Evolutionary conservation across 768 basidiomycete genomes (phyloP), one percentile per base, ranked within the genome.

Genomic region (Strobilomyces echinocephalus): DNA sequence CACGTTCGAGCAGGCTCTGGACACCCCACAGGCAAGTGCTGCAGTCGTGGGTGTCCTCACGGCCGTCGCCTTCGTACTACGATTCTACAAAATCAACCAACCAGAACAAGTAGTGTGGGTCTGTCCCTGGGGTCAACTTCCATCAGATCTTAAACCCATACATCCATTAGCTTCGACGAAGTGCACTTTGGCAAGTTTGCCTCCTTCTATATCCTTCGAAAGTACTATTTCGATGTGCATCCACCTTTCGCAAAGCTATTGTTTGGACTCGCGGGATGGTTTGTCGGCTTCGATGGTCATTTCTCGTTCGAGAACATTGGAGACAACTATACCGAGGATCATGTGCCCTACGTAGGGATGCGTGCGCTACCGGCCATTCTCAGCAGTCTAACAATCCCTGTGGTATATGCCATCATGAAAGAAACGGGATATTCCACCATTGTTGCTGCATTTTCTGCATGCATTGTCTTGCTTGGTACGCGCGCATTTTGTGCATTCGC

Each of bases 161-260:
- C 48, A 4, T 45, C 24, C 46, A 42, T 35, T 61, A 95, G 92
- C 45, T 97, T 97, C 66, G 95, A 97, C 68, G 95, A 98, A 73
- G 95, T 97, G 12, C 95, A 98, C 67, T 98, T 98, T 67, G 95
- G 95, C 57, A 97, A 97, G 72, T 99, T 99, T 68, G 95, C 97
- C 12, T 83, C 91, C 6, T 90, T 93, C 72, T 99, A 99, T 72
- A 85, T 98, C 66, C 75, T 75, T 43, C 81, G 95, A 59, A 83
- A 97, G 72, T 99, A 97, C 75, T 98, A 98, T 74, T 99, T 99
- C 76, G 97, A 99, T 68, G 95, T 99, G 8, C 97, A 99, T 64
- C 97, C 97, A 35, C 97, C 97, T 2, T 82, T 98, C 48, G 95
- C 97, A 39, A 99, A 99, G 69, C 80, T 99, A 55, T 78, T 99